phyloP scores from a whole-genome alignment of 768 basidiomycete genomes.

The Serpula lacrymans region DNA sequence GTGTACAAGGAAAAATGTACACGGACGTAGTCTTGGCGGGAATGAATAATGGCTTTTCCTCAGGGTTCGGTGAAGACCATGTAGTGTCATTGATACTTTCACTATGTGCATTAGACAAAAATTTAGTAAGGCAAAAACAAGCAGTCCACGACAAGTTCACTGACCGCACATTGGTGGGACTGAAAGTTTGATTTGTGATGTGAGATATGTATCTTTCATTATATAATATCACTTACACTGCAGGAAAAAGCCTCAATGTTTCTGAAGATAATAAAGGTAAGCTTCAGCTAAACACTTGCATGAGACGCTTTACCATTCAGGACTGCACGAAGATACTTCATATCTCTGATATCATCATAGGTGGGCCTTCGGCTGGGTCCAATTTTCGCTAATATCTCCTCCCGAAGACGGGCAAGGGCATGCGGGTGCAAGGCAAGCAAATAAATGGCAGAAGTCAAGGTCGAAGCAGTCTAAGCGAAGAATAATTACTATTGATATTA shows the following conservation, averaged over 20 bases:
- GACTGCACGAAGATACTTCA: slow-evolving; percentile 58
- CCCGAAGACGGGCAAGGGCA: slow-evolving; percentile 41
- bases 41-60: slow-evolving; percentile 36
- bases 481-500: not conserved
- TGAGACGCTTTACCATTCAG: slow-evolving; percentile 41
- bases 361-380: slow-evolving; percentile 44
- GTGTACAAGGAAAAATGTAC: no score
- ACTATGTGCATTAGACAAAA: not conserved
- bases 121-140: slow-evolving; percentile 18
- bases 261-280: slow-evolving; percentile 29
- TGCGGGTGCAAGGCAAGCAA: slow-evolving; percentile 52
- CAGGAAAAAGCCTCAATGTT: slow-evolving; percentile 49
- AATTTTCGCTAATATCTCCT: slow-evolving; percentile 46
- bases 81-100: slow-evolving; percentile 22
- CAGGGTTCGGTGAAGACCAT: slow-evolving; percentile 26
- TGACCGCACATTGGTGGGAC: slow-evolving; percentile 31
- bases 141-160: slow-evolving; percentile 10
- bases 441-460: slow-evolving; percentile 52
- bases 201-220: not conserved
- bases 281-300: not conserved
- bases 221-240: slow-evolving; percentile 24
- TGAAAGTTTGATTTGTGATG: not conserved
- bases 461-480: slow-evolving; percentile 39
- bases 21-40: slow-evolving; percentile 37
- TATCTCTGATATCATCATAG: slow-evolving; percentile 51